Conservation (phyloP, 305 asterid genomes). For the Fraxinus dipetala region DNA sequence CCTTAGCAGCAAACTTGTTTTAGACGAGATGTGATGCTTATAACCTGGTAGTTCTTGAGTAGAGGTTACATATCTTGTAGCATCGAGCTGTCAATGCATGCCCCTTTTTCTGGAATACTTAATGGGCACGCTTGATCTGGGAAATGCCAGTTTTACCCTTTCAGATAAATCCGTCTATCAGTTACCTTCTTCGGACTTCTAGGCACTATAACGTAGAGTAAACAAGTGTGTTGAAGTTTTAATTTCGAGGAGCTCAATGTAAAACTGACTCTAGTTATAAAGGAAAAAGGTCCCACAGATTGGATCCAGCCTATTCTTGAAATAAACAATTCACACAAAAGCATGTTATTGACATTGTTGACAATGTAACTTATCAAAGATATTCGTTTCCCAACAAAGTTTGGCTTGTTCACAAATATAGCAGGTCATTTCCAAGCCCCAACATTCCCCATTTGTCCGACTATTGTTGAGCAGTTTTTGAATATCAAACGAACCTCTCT, state of each 20-base stretch:
- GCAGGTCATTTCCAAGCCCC: too few species aligned
- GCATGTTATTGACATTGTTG: too few species aligned
- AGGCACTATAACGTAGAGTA: too few species aligned
- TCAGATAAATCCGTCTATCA: neutral
- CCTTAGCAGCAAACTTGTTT: neutral
- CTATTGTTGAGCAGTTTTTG: too few species aligned
- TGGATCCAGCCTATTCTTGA: too few species aligned
- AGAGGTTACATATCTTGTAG: neutral
- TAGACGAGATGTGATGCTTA: neutral
- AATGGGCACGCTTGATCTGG: neutral
- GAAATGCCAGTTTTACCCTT: neutral
- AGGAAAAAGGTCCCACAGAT: too few species aligned
- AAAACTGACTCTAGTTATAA: neutral
- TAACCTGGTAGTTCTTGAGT: neutral
- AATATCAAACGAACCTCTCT: too few species aligned
- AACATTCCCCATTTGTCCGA: too few species aligned
- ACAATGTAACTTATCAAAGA: too few species aligned
- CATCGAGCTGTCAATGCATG: neutral
- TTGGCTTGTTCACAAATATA: too few species aligned
- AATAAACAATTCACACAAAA: too few species aligned
- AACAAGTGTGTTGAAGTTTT: neutral
- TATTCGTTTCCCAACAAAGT: too few species aligned
- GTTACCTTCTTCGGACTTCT: neutral
- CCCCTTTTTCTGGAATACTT: neutral
- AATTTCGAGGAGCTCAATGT: neutral